Conservation (phyloP, 1,284 basidiomycete genomes). For the Golubevia pallescens region DNA sequence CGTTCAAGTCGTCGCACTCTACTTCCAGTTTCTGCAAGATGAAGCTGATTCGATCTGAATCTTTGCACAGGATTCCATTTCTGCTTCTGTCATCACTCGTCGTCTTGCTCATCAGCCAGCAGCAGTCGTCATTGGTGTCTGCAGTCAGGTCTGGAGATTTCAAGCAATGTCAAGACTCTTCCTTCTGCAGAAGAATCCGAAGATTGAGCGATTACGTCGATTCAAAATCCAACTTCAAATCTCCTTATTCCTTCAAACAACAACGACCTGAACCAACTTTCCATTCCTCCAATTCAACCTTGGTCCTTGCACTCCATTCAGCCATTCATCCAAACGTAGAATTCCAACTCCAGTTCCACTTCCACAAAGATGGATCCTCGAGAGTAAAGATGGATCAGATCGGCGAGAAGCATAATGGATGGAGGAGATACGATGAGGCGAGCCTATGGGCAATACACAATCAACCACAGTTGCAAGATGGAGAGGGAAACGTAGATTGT, state of each 20-base stretch:
- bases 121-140: too few relatives aligned
- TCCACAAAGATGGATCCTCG: constrained; percentile 54
- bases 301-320: constrained; percentile 30
- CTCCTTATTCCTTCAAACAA: constrained; percentile 48
- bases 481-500: constrained; percentile 2
- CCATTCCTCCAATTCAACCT: constrained; percentile 19
- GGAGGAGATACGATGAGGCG: constrained; percentile 55
- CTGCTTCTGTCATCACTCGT: too few relatives aligned
- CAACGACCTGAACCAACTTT: constrained; percentile 16
- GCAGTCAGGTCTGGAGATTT: constrained; percentile 40
- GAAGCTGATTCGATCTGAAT: too few relatives aligned
- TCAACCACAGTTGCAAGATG: constrained; percentile 21
- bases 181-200: constrained; percentile 57
- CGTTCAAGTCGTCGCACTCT: too few relatives aligned
- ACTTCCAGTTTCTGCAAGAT: too few relatives aligned
- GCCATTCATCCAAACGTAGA: constrained; percentile 47
- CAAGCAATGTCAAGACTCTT: constrained; percentile 59
- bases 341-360: constrained; percentile 39
- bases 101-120: too few relatives aligned
- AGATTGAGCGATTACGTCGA: constrained; percentile 43
- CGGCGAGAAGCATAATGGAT: constrained; percentile 35
- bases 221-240: constrained; percentile 30
- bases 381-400: constrained; percentile 51
- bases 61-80: too few relatives aligned
- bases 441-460: constrained; percentile 45